A percentile compares a stretch with the other conserved stretches of the same genome.
phyloP scores from a whole-genome alignment of 192 early-diverging fungal species.

The Backusella westeae region DNA sequence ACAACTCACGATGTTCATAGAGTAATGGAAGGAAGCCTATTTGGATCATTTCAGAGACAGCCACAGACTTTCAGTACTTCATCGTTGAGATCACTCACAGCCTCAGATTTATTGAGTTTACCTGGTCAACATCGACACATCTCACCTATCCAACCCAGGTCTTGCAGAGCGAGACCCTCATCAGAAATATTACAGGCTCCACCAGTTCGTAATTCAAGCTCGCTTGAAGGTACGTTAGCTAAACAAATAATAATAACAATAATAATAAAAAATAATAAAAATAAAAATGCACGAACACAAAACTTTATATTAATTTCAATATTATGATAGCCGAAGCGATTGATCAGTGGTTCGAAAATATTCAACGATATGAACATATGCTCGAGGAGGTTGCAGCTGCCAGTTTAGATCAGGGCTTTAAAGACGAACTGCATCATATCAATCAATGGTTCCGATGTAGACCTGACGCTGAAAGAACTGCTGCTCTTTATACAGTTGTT shows the following conservation, averaged over 20 bases:
- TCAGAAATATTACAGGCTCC: constrained; percentile 28
- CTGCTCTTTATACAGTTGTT: constrained; percentile 89
- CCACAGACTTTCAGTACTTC: neutral
- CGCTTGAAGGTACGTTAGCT: constrained; percentile 8
- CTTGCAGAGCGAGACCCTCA: constrained; percentile 12
- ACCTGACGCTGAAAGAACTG: constrained; percentile 86
- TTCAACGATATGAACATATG: constrained; percentile 88
- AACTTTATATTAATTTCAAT: neutral
- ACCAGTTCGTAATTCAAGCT: neutral
- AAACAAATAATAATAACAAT: neutral
- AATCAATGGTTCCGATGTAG: constrained; percentile 94
- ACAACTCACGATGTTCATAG: constrained; percentile 31
- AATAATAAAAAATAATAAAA: neutral
- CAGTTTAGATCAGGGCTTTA: constrained; percentile 79
- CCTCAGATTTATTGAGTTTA: constrained; percentile 23
- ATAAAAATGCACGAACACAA: neutral
- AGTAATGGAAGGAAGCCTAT: constrained; percentile 20
- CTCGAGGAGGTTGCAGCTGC: constrained; percentile 87
- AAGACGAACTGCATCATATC: constrained; percentile 88
- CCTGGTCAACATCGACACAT: neutral
- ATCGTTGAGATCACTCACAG: constrained; percentile 19
- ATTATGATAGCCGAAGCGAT: constrained; percentile 59
- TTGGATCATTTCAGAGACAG: constrained; percentile 15
- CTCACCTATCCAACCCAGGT: neutral
- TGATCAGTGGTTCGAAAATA: constrained; percentile 89